Percentiles rank a stretch among this genome's conserved stretches.
These are phyloP conservation scores for Phytophthora chlamydospora DNA, from an alignment of 352 stramenopile genomes.

Conservation along the genomic window DNA sequence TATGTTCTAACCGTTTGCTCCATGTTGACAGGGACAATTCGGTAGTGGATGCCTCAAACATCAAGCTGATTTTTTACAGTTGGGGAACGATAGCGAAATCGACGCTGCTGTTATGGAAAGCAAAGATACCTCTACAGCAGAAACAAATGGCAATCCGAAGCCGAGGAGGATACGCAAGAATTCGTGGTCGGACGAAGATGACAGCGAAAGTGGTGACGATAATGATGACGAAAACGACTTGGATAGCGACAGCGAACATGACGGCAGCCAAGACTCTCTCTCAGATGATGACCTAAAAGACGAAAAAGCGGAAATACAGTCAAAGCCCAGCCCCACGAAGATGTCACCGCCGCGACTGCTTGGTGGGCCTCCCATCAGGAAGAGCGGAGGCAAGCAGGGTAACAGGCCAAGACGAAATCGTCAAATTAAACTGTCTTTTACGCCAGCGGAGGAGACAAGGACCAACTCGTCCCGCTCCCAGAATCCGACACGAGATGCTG, in stretches of 20 bases:
- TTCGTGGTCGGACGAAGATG: constrained; percentile 40
- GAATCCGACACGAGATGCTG: background rate
- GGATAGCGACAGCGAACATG: constrained; percentile 48
- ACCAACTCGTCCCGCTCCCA: background rate
- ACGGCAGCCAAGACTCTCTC: constrained; percentile 34
- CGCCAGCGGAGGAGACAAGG: constrained; percentile 10
- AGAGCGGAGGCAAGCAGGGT: constrained; percentile 6
- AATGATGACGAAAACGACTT: constrained; percentile 40
- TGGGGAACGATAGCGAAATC: constrained; percentile 27
- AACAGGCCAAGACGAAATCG: constrained; percentile 36
- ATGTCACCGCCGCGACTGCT: constrained; percentile 27
- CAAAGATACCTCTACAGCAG: constrained; percentile 3
- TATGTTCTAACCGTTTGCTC: constrained; percentile 1
- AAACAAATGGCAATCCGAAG: constrained; percentile 16
- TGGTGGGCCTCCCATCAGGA: constrained; percentile 14
- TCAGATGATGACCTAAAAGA: constrained; percentile 22
- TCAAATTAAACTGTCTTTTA: constrained; percentile 47
- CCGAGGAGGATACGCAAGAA: constrained; percentile 24
- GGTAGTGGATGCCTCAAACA: constrained; percentile 70
- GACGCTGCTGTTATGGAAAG: constrained; percentile 21
- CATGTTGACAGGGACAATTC: constrained; percentile 51
- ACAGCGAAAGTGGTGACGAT: constrained; percentile 29
- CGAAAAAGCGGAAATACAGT: constrained; percentile 8
- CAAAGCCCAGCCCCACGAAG: constrained; percentile 24
- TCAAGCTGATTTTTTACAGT: constrained; percentile 55